phyloP scores from a whole-genome alignment of 257 asterid species.

The Osmanthus fragrans region DNA sequence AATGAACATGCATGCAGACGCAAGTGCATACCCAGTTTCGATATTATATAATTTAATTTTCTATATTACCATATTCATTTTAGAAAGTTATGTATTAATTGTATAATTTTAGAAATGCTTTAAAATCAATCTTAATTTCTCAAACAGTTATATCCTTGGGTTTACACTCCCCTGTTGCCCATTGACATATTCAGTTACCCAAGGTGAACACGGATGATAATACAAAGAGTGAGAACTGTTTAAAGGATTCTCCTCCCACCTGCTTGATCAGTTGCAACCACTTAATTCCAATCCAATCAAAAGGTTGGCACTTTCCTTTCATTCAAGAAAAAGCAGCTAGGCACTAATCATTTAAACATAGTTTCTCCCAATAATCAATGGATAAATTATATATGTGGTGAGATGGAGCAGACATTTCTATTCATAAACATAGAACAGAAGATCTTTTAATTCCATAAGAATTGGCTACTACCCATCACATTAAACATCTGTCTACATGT shows the following conservation, averaged over 20 bases:
- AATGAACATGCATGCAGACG: neutral
- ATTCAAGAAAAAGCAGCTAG: slow-evolving; percentile 10
- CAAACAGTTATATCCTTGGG: neutral
- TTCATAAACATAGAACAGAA: neutral
- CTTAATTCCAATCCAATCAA: neutral
- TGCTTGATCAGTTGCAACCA: neutral
- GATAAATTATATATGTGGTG: neutral
- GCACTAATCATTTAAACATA: neutral
- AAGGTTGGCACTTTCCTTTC: neutral
- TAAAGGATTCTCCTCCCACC: neutral
- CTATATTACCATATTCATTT: neutral
- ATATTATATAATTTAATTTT: neutral
- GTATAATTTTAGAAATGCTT: neutral
- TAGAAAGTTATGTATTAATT: neutral
- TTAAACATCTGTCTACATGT: slow-evolving; percentile 1
- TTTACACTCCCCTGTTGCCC: neutral
- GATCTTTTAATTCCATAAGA: neutral
- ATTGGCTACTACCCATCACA: slow-evolving; percentile 7
- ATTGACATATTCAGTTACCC: neutral
- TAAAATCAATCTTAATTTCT: neutral
- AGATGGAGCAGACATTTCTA: slow-evolving; percentile 1
- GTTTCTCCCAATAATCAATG: slow-evolving; percentile 11
- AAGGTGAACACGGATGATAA: neutral
- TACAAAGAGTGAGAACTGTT: slow-evolving; percentile 15
- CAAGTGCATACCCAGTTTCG: neutral